Percentiles rank a stretch among this genome's conserved stretches.
Evolutionary conservation across 768 basidiomycete genomes (phyloP).

Genomic region (Boletus barrowsii): DNA sequence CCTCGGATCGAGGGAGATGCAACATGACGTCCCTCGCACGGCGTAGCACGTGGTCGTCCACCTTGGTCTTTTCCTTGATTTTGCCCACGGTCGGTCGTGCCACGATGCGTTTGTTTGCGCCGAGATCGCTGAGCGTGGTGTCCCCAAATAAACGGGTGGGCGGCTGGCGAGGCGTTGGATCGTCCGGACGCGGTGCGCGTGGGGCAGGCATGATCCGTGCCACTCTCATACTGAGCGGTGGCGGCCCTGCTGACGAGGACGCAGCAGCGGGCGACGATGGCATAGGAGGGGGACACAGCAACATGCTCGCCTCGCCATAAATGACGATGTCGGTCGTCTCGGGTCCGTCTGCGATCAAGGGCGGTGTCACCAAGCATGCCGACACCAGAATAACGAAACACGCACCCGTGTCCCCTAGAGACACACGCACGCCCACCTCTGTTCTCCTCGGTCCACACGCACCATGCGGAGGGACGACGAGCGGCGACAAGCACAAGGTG

Average conservation of each 20-base stretch:
- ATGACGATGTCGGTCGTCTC: slow-evolving; percentile 67
- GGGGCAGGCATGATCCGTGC: slow-evolving; percentile 52
- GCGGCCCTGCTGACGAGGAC: slow-evolving; percentile 23
- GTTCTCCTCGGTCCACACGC: slow-evolving; percentile 33
- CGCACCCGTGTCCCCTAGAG: slow-evolving; percentile 65
- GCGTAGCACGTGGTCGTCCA: slow-evolving; percentile 31
- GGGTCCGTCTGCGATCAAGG: slow-evolving; percentile 49
- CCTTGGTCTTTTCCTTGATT: slow-evolving; percentile 14
- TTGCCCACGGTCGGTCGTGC: slow-evolving; percentile 14
- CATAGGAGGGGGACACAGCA: slow-evolving; percentile 6
- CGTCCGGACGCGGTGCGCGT: slow-evolving; percentile 62
- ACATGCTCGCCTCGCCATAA: slow-evolving; percentile 37
- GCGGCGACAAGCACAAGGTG: slow-evolving; percentile 51
- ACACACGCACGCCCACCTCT: slow-evolving; percentile 60
- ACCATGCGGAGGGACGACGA: slow-evolving; percentile 25
- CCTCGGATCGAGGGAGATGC: slow-evolving; percentile 32
- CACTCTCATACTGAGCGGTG: slow-evolving; percentile 42
- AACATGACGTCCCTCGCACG: slow-evolving; percentile 39
- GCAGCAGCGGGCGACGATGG: slow-evolving; percentile 9
- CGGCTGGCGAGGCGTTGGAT: slow-evolving; percentile 73
- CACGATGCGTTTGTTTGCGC: slow-evolving; percentile 24
- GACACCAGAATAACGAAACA: not conserved
- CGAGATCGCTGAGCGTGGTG: slow-evolving; percentile 13
- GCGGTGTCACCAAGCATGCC: not conserved
- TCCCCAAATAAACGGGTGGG: slow-evolving; percentile 34